A percentile compares a stretch with the other conserved stretches of the same genome.
Conservation (phyloP, 1,284 basidiomycete species). For the Ganoderma sinense region DNA sequence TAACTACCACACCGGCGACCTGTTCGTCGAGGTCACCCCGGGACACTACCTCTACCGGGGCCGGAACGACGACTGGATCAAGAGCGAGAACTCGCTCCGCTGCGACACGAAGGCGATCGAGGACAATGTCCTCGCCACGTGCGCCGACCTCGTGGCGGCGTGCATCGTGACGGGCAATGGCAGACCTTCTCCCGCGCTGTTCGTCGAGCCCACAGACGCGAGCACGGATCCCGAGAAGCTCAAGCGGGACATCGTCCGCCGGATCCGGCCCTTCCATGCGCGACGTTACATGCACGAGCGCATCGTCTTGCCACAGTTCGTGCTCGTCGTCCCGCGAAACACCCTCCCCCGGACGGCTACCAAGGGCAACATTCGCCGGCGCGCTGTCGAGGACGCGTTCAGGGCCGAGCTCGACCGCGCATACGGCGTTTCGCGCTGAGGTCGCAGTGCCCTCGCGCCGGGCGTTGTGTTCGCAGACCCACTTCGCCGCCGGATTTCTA, state of each 20-base stretch:
- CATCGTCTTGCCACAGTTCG: constrained; percentile 59
- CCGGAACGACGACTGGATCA: constrained; percentile 82
- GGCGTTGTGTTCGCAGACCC: background rate
- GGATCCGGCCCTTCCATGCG: constrained; percentile 67
- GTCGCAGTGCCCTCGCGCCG: background rate
- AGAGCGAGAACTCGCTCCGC: constrained; percentile 73
- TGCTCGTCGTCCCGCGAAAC: constrained; percentile 61
- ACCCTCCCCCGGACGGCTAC: constrained; percentile 70
- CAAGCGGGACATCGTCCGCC: constrained; percentile 70
- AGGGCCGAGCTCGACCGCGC: constrained; percentile 59
- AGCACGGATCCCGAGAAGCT: constrained; percentile 59
- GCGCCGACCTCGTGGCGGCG: constrained; percentile 60
- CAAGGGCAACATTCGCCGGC: constrained; percentile 74
- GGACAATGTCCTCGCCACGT: constrained; percentile 67
- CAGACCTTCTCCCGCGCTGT: constrained; percentile 71
- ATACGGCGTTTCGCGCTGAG: constrained; percentile 43
- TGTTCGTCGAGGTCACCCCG: constrained; percentile 66
- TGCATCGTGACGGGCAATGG: constrained; percentile 74
- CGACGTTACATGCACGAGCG: constrained; percentile 75
- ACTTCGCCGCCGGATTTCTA: constrained; percentile 1
- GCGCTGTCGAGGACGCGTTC: constrained; percentile 67
- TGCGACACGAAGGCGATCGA: constrained; percentile 82
- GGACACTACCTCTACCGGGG: constrained; percentile 70
- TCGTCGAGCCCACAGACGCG: constrained; percentile 61
- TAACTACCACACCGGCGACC: constrained; percentile 77